Evolutionary conservation across 1,284 basidiomycete species (phyloP).

Genomic region (Malassezia brasiliensis): DNA sequence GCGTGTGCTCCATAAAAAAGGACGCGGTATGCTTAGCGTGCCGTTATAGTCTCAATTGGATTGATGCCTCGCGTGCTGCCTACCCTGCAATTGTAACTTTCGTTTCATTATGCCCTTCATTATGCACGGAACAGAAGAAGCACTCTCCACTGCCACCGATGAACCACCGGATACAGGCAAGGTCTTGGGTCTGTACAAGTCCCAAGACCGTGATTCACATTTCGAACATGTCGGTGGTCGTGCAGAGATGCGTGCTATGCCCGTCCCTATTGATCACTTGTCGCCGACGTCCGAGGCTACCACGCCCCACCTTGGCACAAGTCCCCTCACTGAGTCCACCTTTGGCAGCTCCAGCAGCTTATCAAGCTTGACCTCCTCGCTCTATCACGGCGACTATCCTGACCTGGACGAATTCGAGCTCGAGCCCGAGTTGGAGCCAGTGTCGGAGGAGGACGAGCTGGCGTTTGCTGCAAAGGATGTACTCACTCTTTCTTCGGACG

Average conservation of each 20-base stretch:
- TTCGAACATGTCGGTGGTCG: neutral
- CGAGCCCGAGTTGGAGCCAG: constrained; percentile 20
- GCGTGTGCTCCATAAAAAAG: neutral
- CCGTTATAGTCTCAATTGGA: neutral
- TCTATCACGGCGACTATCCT: constrained; percentile 34
- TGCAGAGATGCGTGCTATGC: neutral
- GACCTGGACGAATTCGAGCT: constrained; percentile 45
- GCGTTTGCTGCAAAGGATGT: no score
- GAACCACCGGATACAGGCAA: constrained; percentile 1
- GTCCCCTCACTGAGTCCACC: constrained; percentile 16
- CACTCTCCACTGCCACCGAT: neutral
- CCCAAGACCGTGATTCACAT: neutral
- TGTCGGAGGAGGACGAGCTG: no score
- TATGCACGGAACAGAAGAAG: neutral
- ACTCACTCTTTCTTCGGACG: neutral
- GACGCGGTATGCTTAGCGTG: neutral
- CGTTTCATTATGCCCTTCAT: neutral
- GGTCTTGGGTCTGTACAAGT: neutral
- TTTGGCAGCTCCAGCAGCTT: constrained; percentile 33
- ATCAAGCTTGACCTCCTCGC: constrained; percentile 23
- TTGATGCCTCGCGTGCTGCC: no score
- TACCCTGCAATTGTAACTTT: no score
- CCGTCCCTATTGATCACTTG: neutral
- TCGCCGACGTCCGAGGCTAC: neutral
- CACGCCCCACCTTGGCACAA: constrained; percentile 4